Evolutionary conservation across 1,139 yeast species (phyloP).

Genomic region (Trichomonascaceae sp.): DNA sequence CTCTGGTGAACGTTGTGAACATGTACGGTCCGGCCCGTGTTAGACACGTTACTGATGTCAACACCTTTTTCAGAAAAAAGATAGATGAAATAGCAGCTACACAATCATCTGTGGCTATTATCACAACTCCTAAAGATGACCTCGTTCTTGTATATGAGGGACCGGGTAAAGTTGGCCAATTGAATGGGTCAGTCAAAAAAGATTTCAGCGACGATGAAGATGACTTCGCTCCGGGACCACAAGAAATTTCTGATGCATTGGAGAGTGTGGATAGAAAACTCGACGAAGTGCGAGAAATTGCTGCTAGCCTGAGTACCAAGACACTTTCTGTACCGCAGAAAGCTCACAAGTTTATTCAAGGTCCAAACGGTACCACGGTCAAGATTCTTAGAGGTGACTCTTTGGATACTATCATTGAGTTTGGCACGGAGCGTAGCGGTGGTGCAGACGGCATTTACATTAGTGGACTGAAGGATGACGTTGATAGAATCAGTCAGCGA

Average conservation of each 20-base stretch:
- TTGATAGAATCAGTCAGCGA: conserved; percentile 46
- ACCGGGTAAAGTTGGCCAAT: conserved; percentile 2
- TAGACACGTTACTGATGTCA: conserved; percentile 57
- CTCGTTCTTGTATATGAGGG: conserved; percentile 41
- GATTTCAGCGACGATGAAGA: conserved; percentile 32
- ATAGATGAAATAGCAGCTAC: conserved; percentile 42
- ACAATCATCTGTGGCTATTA: conserved; percentile 42
- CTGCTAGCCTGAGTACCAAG: conserved; percentile 47
- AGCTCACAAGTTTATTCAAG: conserved; percentile 54
- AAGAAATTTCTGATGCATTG: conserved; percentile 30
- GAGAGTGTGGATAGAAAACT: conserved; percentile 46
- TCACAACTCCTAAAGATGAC: conserved; percentile 46
- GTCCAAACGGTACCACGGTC: conserved; percentile 45
- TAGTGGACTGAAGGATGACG: conserved; percentile 58
- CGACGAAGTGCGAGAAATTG: conserved; percentile 53
- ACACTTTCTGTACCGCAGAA: conserved; percentile 46
- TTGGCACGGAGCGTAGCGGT: conserved; percentile 21
- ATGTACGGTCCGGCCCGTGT: conserved; percentile 63
- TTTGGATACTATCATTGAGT: conserved; percentile 35
- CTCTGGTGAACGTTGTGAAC: conserved; percentile 68
- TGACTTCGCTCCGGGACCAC: conserved; percentile 43
- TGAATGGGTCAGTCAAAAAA: neutral
- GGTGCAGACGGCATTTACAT: conserved; percentile 48
- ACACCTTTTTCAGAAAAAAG: conserved; percentile 55
- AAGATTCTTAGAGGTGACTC: conserved; percentile 37